These are phyloP conservation scores for Pseudocercospora ulei DNA, from an alignment of 2,329 filamentous ascomycete species.

Conservation along the genomic window DNA sequence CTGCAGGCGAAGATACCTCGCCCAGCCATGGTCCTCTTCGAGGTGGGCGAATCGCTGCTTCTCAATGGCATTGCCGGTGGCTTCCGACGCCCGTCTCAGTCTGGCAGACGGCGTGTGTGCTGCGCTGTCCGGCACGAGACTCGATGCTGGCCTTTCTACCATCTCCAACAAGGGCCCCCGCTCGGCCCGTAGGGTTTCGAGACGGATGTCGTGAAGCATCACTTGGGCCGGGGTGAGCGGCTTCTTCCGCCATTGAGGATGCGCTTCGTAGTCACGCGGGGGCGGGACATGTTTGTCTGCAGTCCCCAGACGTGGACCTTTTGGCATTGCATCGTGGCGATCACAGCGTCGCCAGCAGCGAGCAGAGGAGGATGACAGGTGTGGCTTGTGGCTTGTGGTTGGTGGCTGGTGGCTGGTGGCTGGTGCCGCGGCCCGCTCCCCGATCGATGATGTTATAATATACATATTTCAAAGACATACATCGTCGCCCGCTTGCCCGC, in stretches of 20 bases:
- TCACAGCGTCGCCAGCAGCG: background rate
- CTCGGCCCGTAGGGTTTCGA: constrained; percentile 32
- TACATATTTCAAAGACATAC: too few relatives aligned
- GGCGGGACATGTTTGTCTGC: constrained; percentile 11
- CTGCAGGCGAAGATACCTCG: constrained; percentile 34
- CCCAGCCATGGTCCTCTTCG: constrained; percentile 39
- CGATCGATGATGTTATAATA: too few relatives aligned
- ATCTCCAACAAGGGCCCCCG: constrained; percentile 36
- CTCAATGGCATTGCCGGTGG: constrained; percentile 33
- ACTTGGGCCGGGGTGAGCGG: constrained; percentile 37
- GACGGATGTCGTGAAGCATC: constrained; percentile 36
- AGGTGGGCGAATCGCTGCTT: constrained; percentile 33
- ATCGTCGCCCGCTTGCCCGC: too few relatives aligned
- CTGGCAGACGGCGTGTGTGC: constrained; percentile 21
- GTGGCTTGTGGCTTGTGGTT: too few relatives aligned
- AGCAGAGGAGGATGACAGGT: too few relatives aligned
- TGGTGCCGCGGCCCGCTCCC: too few relatives aligned
- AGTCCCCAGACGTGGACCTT: constrained; percentile 6
- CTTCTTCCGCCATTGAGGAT: constrained; percentile 35
- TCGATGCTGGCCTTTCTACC: constrained; percentile 33
- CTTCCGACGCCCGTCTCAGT: constrained; percentile 21
- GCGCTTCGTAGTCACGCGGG: constrained; percentile 31
- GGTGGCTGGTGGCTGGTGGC: too few relatives aligned
- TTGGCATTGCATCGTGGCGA: constrained; percentile 18
- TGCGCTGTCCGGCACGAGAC: constrained; percentile 31